Conservation (phyloP, 2,329 filamentous ascomycete species). For the Tolypocladium tropicale region DNA sequence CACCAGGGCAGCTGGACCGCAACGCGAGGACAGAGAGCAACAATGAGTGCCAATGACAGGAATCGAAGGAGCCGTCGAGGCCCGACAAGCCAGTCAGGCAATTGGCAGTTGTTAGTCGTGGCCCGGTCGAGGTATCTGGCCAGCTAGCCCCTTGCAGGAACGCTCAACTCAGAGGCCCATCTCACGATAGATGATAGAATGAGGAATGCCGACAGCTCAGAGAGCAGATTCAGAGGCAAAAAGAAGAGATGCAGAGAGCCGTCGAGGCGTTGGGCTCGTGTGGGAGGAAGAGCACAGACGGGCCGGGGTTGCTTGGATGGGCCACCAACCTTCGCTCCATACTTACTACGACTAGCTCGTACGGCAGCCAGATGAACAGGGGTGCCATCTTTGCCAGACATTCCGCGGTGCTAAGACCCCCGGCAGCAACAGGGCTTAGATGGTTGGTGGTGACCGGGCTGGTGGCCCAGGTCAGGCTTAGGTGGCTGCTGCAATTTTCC, state of each 20-base stretch:
- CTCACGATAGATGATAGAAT: constrained; percentile 1
- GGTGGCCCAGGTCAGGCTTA: constrained; percentile 7
- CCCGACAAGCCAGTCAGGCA: background rate
- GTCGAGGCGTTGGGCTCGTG: constrained; percentile 3
- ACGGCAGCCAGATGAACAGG: constrained; percentile 6
- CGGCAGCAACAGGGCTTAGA: constrained; percentile 7
- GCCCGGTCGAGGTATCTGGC: background rate
- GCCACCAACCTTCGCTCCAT: constrained; percentile 1
- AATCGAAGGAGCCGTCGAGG: background rate
- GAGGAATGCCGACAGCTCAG: background rate
- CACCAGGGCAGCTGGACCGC: background rate
- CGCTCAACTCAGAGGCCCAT: constrained; percentile 1
- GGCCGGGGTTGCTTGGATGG: constrained; percentile 3
- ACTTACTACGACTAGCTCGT: background rate
- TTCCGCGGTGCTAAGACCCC: constrained; percentile 8
- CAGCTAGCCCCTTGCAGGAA: background rate
- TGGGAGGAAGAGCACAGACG: constrained; percentile 1
- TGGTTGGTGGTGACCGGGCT: constrained; percentile 7
- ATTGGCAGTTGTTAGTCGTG: background rate
- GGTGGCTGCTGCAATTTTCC: constrained; percentile 3
- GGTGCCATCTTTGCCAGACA: constrained; percentile 8
- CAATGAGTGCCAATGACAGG: background rate
- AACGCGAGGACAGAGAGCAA: background rate
- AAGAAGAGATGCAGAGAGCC: constrained; percentile 2
- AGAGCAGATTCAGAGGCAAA: constrained; percentile 1